phyloP scores from a whole-genome alignment of 805 yeast genomes.

The Metschnikowia henanensis region DNA sequence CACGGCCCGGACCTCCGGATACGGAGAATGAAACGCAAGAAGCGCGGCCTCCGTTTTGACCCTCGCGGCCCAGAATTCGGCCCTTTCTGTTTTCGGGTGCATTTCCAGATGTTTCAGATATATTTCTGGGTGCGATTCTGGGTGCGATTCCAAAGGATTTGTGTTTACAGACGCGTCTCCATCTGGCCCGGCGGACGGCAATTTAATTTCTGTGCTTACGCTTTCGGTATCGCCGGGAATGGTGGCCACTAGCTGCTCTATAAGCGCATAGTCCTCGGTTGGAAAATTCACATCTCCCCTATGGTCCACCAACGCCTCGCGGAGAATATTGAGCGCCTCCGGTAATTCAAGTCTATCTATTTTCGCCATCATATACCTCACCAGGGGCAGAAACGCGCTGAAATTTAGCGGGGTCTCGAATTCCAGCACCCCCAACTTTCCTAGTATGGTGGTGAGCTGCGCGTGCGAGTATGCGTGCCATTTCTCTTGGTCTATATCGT shows the following conservation, averaged over 20 bases:
- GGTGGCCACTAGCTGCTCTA: constrained; percentile 23
- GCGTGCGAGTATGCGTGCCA: constrained; percentile 4
- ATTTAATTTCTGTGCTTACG: neutral
- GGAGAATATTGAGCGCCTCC: constrained; percentile 31
- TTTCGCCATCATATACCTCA: constrained; percentile 28
- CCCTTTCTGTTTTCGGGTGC: too few species aligned
- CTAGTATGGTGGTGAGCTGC: constrained; percentile 11
- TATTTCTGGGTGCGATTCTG: too few species aligned
- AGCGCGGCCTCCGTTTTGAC: constrained; percentile 44
- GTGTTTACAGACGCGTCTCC: neutral
- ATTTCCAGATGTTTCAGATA: too few species aligned
- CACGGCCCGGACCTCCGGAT: constrained; percentile 66
- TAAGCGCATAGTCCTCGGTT: constrained; percentile 25
- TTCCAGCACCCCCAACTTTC: constrained; percentile 15
- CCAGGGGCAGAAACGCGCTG: constrained; percentile 10
- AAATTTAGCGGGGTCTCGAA: constrained; percentile 4
- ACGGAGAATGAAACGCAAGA: constrained; percentile 49
- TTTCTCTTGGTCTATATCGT: neutral
- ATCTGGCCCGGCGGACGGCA: too few species aligned
- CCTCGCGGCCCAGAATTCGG: constrained; percentile 29
- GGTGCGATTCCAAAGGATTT: too few species aligned
- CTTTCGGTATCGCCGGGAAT: constrained; percentile 15
- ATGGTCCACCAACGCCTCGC: constrained; percentile 34
- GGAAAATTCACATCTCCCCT: constrained; percentile 36
- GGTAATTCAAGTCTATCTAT: constrained; percentile 23